Evolutionary conservation across 2,329 filamentous ascomycete genomes (phyloP).

Genomic region (Aspergillus sp.): DNA sequence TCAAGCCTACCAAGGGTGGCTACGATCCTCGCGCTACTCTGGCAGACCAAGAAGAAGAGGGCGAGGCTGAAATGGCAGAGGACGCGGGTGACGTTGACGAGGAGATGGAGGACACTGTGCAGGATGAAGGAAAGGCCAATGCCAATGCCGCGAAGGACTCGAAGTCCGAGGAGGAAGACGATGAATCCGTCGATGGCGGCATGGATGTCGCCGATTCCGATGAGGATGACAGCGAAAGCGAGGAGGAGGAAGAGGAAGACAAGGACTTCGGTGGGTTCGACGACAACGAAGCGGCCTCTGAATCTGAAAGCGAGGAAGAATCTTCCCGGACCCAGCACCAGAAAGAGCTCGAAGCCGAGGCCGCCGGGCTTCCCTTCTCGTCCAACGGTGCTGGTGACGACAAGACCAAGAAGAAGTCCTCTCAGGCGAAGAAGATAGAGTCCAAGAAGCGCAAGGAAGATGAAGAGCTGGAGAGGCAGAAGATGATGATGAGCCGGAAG

Average conservation of each 20-base stretch:
- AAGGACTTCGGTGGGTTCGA: constrained; percentile 43
- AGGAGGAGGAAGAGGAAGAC: constrained; percentile 38
- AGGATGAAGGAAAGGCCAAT: constrained; percentile 9
- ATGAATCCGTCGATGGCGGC: constrained; percentile 37
- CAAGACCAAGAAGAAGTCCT: constrained; percentile 58
- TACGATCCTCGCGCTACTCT: constrained; percentile 86
- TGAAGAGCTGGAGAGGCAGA: constrained; percentile 83
- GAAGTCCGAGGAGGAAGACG: constrained; percentile 28
- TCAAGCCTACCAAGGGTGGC: constrained; percentile 72
- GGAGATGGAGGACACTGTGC: neutral
- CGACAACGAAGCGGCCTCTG: constrained; percentile 39
- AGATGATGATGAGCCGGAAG: constrained; percentile 97
- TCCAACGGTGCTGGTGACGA: constrained; percentile 44
- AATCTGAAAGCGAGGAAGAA: constrained; percentile 51
- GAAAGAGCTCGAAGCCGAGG: constrained; percentile 84
- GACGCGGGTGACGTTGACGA: constrained; percentile 39
- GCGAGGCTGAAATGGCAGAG: constrained; percentile 65
- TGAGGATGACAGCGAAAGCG: constrained; percentile 39
- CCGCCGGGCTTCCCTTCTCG: constrained; percentile 54
- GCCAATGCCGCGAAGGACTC: constrained; percentile 8
- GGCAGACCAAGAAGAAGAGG: constrained; percentile 79
- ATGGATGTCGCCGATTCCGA: constrained; percentile 43
- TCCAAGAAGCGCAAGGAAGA: constrained; percentile 58
- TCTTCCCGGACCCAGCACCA: constrained; percentile 63
- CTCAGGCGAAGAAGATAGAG: constrained; percentile 60